Base-by-base conservation (phyloP, 2,329 filamentous ascomycete genomes). In the Neophaeococcomyces mojaviensis region DNA sequence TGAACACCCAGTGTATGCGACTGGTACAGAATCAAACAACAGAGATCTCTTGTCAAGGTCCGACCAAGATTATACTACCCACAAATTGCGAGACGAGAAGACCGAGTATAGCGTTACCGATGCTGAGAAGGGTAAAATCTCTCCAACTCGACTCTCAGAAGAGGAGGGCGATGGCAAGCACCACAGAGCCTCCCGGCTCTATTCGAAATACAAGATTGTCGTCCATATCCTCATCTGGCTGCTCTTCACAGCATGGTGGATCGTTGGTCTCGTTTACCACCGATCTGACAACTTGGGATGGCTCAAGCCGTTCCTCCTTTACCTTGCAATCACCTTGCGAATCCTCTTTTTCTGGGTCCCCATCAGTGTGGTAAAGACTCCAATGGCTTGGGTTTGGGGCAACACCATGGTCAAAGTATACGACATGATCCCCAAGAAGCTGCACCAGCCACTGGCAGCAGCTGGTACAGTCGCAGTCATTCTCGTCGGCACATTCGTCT, bases 291-390 rank as follows among this genome's bases (percentile, higher is more conserved):
- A 72, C 57, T 73, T 76, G 65, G 87, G 86, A 59, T 94, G 88
- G 88, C 66, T 94, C 47, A 78, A 89, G 40, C 88, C 88, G 0
- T 92, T 94, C 66, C 72, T 94, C 41, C 61, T 95, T 38, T 94
- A 83, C 72, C 77, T 94, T 37, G 74, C 71, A 54, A 81, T 94
- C 56, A 79, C 77, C 9, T 69, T 92, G 41, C 83, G 88, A 28
- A 63, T 94, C 39, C 54, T 94, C 60, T 84, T 83, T 61, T 78
- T 86, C 66, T 81, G 87, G 60, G 68, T 90, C 2, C 81, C 86
- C 1, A 78, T 82, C 55, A 75, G 76, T 33, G 69, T 84, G 54
- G 65, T 88, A 53, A 81, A 79, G 49, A 75, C 69, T 50, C 83
- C 84, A 2, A 77, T 86, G 65, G 76, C 77, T 56, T 79, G 71